A percentile compares a stretch with the other conserved stretches of the same genome.
phyloP scores from a whole-genome alignment of 2,329 filamentous ascomycete species.

The Elsinoe necatrix region DNA sequence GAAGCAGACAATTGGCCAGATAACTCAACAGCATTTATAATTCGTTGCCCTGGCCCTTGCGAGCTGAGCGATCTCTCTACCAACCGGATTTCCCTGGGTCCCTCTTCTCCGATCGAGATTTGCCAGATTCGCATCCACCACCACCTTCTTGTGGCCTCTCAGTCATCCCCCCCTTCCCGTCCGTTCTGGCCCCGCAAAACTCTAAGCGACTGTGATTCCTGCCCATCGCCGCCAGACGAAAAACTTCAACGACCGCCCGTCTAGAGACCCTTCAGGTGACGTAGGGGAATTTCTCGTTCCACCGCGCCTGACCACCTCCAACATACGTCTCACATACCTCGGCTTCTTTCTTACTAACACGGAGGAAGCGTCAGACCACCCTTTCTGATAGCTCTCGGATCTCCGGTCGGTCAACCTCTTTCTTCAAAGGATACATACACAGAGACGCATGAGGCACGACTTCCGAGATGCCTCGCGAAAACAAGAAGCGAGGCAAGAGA shows the following conservation, averaged over 20 bases:
- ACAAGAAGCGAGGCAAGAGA: slow-evolving; percentile 50
- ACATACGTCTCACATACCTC: not conserved
- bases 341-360: not conserved
- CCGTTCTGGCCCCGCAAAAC: slow-evolving; percentile 6
- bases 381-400: not conserved
- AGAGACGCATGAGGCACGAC: slow-evolving; percentile 7
- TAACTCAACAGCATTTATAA: not conserved
- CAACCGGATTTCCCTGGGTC: not conserved
- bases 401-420: not conserved
- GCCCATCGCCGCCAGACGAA: not conserved
- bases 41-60: not conserved
- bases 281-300: not conserved
- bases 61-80: not conserved
- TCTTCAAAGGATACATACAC: no score
- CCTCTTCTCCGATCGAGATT: not conserved
- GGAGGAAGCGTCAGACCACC: not conserved
- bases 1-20: not conserved
- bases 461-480: slow-evolving; percentile 49
- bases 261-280: not conserved
- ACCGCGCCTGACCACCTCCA: not conserved
- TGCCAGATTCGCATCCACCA: slow-evolving; percentile 3
- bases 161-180: not conserved
- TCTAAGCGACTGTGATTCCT: slow-evolving; percentile 3
- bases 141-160: not conserved
- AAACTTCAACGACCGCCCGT: slow-evolving; percentile 1